Evolutionary conservation across 768 basidiomycete genomes (phyloP).

Genomic region (Leucocoprinus sp.): DNA sequence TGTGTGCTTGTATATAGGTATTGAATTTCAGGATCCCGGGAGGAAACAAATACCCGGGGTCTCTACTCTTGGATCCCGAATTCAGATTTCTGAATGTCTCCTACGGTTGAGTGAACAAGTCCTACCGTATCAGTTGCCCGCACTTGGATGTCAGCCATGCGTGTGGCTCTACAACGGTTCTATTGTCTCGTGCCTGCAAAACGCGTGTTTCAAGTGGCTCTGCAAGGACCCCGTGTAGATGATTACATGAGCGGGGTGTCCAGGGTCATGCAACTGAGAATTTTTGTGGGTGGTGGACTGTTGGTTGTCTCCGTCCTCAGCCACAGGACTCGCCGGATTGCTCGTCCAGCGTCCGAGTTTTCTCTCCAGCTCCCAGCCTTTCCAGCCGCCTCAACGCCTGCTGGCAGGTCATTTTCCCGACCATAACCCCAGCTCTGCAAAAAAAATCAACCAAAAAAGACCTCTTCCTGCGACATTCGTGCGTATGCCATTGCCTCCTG

Average conservation of each 20-base stretch:
- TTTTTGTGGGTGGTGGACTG: slow-evolving; percentile 8
- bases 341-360: slow-evolving; percentile 36
- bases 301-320: slow-evolving; percentile 32
- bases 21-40: too few species aligned
- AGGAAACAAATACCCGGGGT: too few species aligned
- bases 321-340: slow-evolving; percentile 35
- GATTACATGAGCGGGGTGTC: slow-evolving; percentile 6
- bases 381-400: slow-evolving; percentile 68
- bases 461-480: slow-evolving; percentile 35
- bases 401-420: slow-evolving; percentile 87
- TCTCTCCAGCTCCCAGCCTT: slow-evolving; percentile 35
- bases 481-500: slow-evolving; percentile 14
- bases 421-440: slow-evolving; percentile 40
- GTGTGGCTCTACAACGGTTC: too few species aligned
- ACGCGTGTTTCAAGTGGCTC: too few species aligned
- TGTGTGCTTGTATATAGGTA: too few species aligned
- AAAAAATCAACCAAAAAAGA: slow-evolving; percentile 26
- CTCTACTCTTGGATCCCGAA: too few species aligned
- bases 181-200: too few species aligned
- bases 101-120: too few species aligned
- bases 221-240: background rate
- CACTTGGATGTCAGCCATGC: too few species aligned
- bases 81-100: too few species aligned
- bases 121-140: too few species aligned
- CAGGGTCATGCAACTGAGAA: slow-evolving; percentile 8